Evolutionary conservation across 257 asterid genomes (phyloP), one percentile per base, ranked within the genome.

Genomic region (Linaria vulgaris): DNA sequence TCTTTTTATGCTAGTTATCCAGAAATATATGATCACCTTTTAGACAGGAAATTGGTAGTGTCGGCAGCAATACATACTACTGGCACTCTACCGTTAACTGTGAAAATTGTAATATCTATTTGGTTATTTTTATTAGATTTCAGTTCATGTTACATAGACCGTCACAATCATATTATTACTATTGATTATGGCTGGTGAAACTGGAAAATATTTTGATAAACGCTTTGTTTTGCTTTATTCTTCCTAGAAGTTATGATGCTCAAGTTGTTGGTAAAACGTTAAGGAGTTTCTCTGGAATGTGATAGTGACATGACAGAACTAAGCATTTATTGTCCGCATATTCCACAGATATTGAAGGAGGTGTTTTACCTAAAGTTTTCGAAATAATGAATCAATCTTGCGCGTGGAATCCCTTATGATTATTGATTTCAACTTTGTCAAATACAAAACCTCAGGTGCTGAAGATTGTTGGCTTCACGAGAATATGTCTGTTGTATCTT

Each of bases 1-100:
- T 30, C 48, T 31, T 39, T 10, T 52, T 39, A 30, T 21, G 67
- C 58, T 67, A 21, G 24, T 57, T 34, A 21, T 67, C 27, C 6
- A 31, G 52, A 22, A 47, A 56, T 14, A 56, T 54, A 14, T 27
- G 14, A 31, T 49, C 41, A 9, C 62, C 30, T 15, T 70, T 56
- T 48, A 25, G 17, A 16, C 21, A 45, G 19, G 45, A 39, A 47
- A 63, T 21, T 63, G 60, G 22, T 58, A 6, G 14, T 12, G 15
- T 41, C n/a, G 14, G 17, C 49, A 56, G 38, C 15, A 14, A 56
- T 30, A 17, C 24, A 25, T 45, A 55, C 15, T 14, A 24, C 7
- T 38, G 37, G 21, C 44, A 68, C n/a, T 31, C 37, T 24, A 23
- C 59, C n/a, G 16, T 11, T 31, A 10, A 15, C 43, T 25, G 56